A percentile compares a stretch with the other conserved stretches of the same genome.
phyloP scores from a whole-genome alignment of 352 stramenopile species.

The Thalassiosira livingstoniorum region DNA sequence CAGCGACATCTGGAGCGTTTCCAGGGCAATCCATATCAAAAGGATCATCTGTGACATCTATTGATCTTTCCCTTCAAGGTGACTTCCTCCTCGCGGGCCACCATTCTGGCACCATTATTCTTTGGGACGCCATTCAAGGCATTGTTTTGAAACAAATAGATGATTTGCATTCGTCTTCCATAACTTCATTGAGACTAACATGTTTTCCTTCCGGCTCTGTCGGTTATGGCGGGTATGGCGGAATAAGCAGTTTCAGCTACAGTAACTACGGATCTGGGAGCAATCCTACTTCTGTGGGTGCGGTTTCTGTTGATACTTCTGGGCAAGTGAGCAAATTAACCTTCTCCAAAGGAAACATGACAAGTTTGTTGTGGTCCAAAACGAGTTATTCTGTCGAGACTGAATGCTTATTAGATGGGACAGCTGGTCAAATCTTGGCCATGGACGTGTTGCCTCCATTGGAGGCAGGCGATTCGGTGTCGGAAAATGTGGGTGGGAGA shows the following conservation, averaged over 20 bases:
- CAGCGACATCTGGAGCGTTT: slow-evolving; percentile 30
- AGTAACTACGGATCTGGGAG: no score
- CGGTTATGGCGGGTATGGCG: slow-evolving; percentile 7
- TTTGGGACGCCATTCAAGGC: slow-evolving; percentile 97
- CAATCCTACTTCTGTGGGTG: slow-evolving; percentile 60
- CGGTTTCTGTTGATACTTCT: slow-evolving; percentile 78
- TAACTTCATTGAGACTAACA: slow-evolving; percentile 81
- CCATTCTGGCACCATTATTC: slow-evolving; percentile 91
- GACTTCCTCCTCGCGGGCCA: slow-evolving; percentile 94
- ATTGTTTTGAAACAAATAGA: slow-evolving; percentile 90
- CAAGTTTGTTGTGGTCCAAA: slow-evolving; percentile 92
- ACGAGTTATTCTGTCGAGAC: slow-evolving; percentile 92
- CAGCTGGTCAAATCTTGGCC: slow-evolving; percentile 86
- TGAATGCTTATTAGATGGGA: slow-evolving; percentile 95
- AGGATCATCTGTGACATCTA: slow-evolving; percentile 85
- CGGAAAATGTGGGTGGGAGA: background rate
- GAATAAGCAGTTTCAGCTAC: no score
- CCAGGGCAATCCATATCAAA: slow-evolving; percentile 2
- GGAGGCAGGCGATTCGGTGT: slow-evolving; percentile 17
- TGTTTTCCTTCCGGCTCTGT: slow-evolving; percentile 14
- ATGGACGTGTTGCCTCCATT: slow-evolving; percentile 72
- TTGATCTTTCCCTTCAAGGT: slow-evolving; percentile 82
- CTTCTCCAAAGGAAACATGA: slow-evolving; percentile 92
- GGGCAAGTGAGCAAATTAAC: slow-evolving; percentile 94
- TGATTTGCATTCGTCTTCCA: slow-evolving; percentile 89